Evolutionary conservation across 1,284 basidiomycete genomes (phyloP).

Genomic region (Cutaneotrichosporon sp.): DNA sequence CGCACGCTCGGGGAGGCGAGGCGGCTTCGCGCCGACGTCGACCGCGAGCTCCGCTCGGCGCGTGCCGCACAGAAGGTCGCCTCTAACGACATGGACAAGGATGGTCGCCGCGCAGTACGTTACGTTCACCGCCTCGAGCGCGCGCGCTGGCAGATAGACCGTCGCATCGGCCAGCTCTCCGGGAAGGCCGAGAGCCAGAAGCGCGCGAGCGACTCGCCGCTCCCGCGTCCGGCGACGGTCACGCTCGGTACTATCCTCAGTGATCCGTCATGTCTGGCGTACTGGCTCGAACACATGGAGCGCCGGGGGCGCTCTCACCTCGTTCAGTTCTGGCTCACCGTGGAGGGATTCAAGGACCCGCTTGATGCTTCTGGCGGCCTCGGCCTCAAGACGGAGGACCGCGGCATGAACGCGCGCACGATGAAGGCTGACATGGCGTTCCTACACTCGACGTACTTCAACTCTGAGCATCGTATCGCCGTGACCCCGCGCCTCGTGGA

Average conservation of each 20-base stretch:
- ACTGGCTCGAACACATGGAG: slow-evolving; percentile 99
- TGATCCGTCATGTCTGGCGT: slow-evolving; percentile 85
- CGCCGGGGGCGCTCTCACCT: slow-evolving; percentile 76
- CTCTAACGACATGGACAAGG: slow-evolving; percentile 12
- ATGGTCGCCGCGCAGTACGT: slow-evolving; percentile 58
- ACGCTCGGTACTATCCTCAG: slow-evolving; percentile 65
- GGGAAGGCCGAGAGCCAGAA: slow-evolving; percentile 44
- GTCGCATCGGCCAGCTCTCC: slow-evolving; percentile 76
- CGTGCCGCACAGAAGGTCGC: slow-evolving; percentile 53
- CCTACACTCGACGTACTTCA: slow-evolving; percentile 82
- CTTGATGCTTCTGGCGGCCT: slow-evolving; percentile 70
- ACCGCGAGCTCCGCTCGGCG: slow-evolving; percentile 80
- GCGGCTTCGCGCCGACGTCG: slow-evolving; percentile 84
- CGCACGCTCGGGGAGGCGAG: slow-evolving; percentile 83
- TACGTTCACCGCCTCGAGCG: slow-evolving; percentile 85
- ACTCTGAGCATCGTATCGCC: slow-evolving; percentile 47
- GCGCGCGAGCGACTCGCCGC: background rate
- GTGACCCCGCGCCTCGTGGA: slow-evolving; percentile 25
- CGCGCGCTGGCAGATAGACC: slow-evolving; percentile 81
- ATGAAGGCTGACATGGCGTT: slow-evolving; percentile 75
- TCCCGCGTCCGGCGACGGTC: background rate
- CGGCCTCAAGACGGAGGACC: slow-evolving; percentile 10
- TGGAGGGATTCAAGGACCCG: slow-evolving; percentile 96
- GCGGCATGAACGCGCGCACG: slow-evolving; percentile 22
- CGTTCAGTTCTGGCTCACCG: slow-evolving; percentile 95